These are phyloP conservation scores for Saprolegnia parasitica DNA, from an alignment of 352 stramenopile genomes.

Conservation along the genomic window DNA sequence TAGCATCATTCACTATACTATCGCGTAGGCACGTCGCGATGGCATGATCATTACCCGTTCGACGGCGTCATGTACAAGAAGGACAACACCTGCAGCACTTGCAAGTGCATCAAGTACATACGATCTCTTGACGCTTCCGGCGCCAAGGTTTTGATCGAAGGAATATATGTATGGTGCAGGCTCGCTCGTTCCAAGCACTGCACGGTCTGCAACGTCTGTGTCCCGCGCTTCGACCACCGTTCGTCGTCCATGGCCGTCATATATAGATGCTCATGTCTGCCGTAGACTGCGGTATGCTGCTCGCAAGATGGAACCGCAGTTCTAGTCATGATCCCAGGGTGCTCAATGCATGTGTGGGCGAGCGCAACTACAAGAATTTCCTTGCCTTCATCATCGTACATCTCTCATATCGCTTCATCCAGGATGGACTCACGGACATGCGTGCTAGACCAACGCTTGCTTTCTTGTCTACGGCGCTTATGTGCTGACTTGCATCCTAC, in stretches of 20 bases:
- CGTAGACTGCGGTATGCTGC: constrained; percentile 8
- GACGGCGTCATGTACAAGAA: constrained; percentile 42
- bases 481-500: constrained; percentile 45
- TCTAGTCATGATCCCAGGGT: constrained; percentile 25
- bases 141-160: too few species aligned
- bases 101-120: constrained; percentile 43
- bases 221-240: constrained; percentile 66
- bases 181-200: constrained; percentile 68
- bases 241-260: constrained; percentile 8
- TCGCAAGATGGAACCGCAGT: constrained; percentile 37
- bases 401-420: constrained; percentile 1
- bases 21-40: constrained; percentile 40
- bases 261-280: background rate
- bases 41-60: constrained; percentile 53
- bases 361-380: constrained; percentile 54
- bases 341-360: constrained; percentile 62
- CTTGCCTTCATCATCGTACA: constrained; percentile 50
- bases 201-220: constrained; percentile 54
- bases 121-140: background rate
- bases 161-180: constrained; percentile 29
- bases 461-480: constrained; percentile 50
- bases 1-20: background rate
- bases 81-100: constrained; percentile 41
- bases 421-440: background rate
- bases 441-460: constrained; percentile 42